These are phyloP conservation scores for Hortaea sp. DNA, from an alignment of 2,329 filamentous ascomycete genomes.

Conservation along the genomic window DNA sequence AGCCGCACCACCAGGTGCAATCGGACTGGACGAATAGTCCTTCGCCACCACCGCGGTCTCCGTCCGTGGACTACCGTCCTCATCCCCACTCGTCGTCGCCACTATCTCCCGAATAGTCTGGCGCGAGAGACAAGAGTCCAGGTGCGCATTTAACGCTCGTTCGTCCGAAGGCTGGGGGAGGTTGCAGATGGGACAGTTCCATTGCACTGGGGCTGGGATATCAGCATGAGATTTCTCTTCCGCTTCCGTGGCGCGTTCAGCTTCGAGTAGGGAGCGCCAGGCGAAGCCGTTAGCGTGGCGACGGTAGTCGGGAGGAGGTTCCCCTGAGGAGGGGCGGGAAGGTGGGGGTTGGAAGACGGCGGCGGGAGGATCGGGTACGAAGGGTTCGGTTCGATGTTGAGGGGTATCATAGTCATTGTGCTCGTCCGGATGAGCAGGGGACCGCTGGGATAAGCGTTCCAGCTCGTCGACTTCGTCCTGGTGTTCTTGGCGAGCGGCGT, in stretches of 20 bases:
- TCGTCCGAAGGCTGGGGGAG: conserved; percentile 67
- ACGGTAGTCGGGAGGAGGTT: conserved; percentile 14
- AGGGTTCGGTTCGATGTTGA: background rate
- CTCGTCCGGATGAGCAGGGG: conserved; percentile 9
- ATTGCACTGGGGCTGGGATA: conserved; percentile 38
- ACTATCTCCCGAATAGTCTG: conserved; percentile 78
- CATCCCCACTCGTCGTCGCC: conserved; percentile 29
- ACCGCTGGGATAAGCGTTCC: conserved; percentile 52
- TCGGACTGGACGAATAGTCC: too few species aligned
- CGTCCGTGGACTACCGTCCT: conserved; percentile 4
- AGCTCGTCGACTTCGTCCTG: conserved; percentile 53
- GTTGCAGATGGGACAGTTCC: conserved; percentile 84
- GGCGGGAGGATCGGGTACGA: conserved; percentile 4
- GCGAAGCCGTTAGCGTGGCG: conserved; percentile 24
- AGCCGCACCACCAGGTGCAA: conserved; percentile 1
- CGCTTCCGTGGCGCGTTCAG: conserved; percentile 11
- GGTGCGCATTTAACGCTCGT: conserved; percentile 74
- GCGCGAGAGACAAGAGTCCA: conserved; percentile 80
- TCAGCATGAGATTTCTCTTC: conserved; percentile 13
- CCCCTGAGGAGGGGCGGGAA: background rate
- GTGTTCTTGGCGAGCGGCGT: conserved; percentile 48
- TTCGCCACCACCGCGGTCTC: too few species aligned
- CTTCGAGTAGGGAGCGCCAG: conserved; percentile 24
- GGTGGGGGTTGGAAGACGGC: background rate
- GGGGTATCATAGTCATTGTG: background rate